These are phyloP conservation scores for Endotrypanum monterogeii DNA, from an alignment of 208 protist species.

Conservation along the genomic window DNA sequence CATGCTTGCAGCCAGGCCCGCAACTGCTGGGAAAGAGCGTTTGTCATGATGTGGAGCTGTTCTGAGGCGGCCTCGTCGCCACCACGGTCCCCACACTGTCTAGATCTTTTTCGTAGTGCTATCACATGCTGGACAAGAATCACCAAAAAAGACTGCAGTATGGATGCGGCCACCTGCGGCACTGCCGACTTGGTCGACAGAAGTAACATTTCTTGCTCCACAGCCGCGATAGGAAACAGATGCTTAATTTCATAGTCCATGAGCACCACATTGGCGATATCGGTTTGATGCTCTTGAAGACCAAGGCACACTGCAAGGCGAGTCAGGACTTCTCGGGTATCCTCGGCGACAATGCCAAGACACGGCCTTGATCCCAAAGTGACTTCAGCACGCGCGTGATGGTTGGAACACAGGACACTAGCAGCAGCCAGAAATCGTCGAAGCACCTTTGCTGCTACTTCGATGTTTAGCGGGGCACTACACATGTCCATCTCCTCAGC, in stretches of 20 bases:
- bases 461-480: slow-evolving; percentile 7
- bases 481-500: slow-evolving; percentile 16
- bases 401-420: slow-evolving; percentile 12
- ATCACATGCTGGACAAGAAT: slow-evolving; percentile 33
- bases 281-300: slow-evolving; percentile 32
- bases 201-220: slow-evolving; percentile 38
- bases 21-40: slow-evolving; percentile 10
- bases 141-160: slow-evolving; percentile 25
- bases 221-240: slow-evolving; percentile 32
- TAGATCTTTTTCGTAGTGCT: slow-evolving; percentile 28
- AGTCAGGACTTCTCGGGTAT: slow-evolving; percentile 23
- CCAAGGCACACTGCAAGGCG: slow-evolving; percentile 42
- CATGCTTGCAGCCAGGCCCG: slow-evolving; percentile 24
- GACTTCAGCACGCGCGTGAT: background rate
- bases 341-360: slow-evolving; percentile 12
- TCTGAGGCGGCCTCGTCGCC: slow-evolving; percentile 40
- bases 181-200: slow-evolving; percentile 45
- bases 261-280: slow-evolving; percentile 49
- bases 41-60: slow-evolving; percentile 27
- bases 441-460: slow-evolving; percentile 20
- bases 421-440: slow-evolving; percentile 29
- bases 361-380: slow-evolving; percentile 2
- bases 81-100: slow-evolving; percentile 32
- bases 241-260: slow-evolving; percentile 65
- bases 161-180: slow-evolving; percentile 38